Percentiles rank a stretch among this genome's conserved stretches.
phyloP scores from a whole-genome alignment of 495 filamentous ascomycete species.

The Xylaria telfairii region DNA sequence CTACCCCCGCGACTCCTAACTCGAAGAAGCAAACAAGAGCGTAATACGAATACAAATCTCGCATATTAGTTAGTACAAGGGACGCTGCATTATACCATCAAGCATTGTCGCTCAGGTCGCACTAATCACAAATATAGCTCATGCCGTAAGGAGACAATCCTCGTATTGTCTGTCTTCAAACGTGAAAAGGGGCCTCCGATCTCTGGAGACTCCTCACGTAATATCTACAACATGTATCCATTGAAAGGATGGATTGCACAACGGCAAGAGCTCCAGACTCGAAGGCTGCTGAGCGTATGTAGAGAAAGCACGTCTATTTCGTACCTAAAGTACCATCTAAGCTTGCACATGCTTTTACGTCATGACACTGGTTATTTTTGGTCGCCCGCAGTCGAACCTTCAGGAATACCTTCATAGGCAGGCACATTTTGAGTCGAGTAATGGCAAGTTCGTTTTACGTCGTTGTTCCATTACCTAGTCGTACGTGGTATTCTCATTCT shows the following conservation, averaged over 20 bases:
- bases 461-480: neutral
- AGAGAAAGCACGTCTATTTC: neutral
- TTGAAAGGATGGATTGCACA: neutral
- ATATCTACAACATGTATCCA: neutral
- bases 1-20: neutral
- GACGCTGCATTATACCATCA: neutral
- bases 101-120: neutral
- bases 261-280: neutral
- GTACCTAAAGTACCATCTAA: neutral
- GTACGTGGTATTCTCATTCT: neutral
- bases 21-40: neutral
- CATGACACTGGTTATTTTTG: neutral
- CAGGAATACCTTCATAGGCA: neutral
- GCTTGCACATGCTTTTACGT: neutral
- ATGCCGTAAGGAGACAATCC: neutral
- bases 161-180: no score
- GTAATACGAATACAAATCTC: neutral
- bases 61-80: neutral
- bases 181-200: no score
- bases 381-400: neutral
- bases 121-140: neutral
- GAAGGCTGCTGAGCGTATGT: no score
- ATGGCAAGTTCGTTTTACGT: neutral
- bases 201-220: neutral
- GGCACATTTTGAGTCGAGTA: neutral